Base-by-base conservation (phyloP, 2,329 filamentous ascomycete species). In the Aspergillus aculeatinus region DNA sequence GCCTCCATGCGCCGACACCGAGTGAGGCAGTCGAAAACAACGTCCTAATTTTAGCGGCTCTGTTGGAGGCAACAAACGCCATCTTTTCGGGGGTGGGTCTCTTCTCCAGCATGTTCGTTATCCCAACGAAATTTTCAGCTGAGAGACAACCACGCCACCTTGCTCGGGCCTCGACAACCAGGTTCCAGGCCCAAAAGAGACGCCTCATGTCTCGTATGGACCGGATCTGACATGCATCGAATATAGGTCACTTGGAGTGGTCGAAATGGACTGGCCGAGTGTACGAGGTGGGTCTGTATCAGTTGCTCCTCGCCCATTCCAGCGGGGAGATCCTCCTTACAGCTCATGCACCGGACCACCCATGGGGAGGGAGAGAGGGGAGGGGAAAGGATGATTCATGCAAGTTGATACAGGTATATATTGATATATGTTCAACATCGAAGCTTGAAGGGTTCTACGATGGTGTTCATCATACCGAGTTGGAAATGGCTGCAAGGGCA, bases 161-260 rank as follows among this genome's bases (percentile, higher is more conserved):
- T 48, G 53, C 53, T 55, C 53, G 53, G 53, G 53, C 53, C 53
- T 35, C 53, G 42, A 55, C 27, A 35, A 7, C n/a, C 11, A 47
- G 53, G 44, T 48, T 48, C 53, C 53, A 55, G 53, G 53, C 53
- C 53, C 39, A 48, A 10, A 11, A 19, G 14, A 42, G 42, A 48
- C 44, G 42, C 2, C 53, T 55, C 53, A 55, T 55, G 53, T 55
- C 53, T 55, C 53, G 44, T 48, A 31, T 19, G 44, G 9, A 35
- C 19, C n/a, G 6, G 31, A 23, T 55, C 53, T 55, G 53, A 55
- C 53, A 55, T 55, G 53, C 53, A 48, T 55, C 33, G 14, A n/a
- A 48, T 48, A 31, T 48, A 33, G 53, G 42, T 35, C 11, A 14
- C 19, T 35, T 19, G 42, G 16, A 47, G 51, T 19, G 51, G 51